phyloP scores from a whole-genome alignment of 345 rosid species.

The Turritis glabra region DNA sequence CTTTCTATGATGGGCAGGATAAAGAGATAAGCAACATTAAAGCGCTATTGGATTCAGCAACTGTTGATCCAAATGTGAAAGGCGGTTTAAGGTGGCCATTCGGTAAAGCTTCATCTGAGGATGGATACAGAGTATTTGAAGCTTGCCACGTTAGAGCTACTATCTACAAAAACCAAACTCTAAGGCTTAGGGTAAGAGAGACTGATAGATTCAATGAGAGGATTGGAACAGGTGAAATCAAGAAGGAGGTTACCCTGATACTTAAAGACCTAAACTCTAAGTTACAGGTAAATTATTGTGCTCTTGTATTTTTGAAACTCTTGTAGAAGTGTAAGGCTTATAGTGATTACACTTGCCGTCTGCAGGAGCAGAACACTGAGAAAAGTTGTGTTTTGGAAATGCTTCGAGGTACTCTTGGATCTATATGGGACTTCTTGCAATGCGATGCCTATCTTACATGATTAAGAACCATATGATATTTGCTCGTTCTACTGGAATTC shows the following conservation, averaged over 20 bases:
- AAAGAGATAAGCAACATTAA: slow-evolving; percentile 52
- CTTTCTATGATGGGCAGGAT: slow-evolving; percentile 45
- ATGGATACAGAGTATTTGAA: slow-evolving; percentile 49
- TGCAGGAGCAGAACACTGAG: slow-evolving; percentile 30
- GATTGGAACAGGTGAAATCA: slow-evolving; percentile 41
- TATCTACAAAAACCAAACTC: slow-evolving; percentile 43
- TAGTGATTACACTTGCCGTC: not conserved
- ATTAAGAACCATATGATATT: not conserved
- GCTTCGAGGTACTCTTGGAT: slow-evolving; percentile 28
- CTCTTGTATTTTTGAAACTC: not conserved
- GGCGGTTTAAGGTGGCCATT: slow-evolving; percentile 75
- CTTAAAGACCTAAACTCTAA: slow-evolving; percentile 53
- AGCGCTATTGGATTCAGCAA: slow-evolving; percentile 48
- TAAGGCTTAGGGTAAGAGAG: slow-evolving; percentile 53
- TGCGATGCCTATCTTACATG: not conserved
- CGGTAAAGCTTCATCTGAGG: slow-evolving; percentile 44
- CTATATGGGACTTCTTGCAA: slow-evolving; percentile 33
- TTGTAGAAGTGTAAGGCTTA: slow-evolving; percentile 5
- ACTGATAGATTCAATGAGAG: slow-evolving; percentile 60
- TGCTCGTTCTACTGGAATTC: not conserved
- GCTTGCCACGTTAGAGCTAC: slow-evolving; percentile 49
- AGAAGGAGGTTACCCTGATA: slow-evolving; percentile 47
- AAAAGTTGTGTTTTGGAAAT: slow-evolving; percentile 14
- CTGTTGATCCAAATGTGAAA: slow-evolving; percentile 58
- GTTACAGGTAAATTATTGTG: slow-evolving; percentile 27